These are phyloP conservation scores for Cinnamomum chago DNA, from an alignment of 164 flowering plant species.

Conservation along the genomic window DNA sequence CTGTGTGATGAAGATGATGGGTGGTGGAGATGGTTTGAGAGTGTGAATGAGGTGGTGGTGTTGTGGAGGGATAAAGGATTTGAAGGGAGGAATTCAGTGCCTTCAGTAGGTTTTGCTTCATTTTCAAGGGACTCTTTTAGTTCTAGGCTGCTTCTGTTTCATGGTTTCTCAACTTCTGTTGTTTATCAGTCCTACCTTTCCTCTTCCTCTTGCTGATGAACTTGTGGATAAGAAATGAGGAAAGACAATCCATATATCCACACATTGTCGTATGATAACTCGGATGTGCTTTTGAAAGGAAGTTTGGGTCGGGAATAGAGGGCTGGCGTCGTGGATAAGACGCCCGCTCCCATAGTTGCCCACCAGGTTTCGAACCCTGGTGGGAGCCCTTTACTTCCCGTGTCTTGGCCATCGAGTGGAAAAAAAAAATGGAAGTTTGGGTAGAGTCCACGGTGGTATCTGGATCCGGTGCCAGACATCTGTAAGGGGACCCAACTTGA, in stretches of 20 bases:
- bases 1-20: conserved; percentile 13
- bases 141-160: neutral
- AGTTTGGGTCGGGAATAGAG: no score
- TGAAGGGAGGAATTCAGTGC: conserved; percentile 16
- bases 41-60: conserved; percentile 11
- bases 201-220: neutral
- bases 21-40: conserved; percentile 7
- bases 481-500: no score
- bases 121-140: conserved; percentile 6
- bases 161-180: neutral
- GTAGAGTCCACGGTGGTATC: no score
- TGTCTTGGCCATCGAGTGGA: no score
- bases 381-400: no score
- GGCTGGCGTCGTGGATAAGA: no score
- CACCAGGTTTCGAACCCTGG: no score
- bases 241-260: neutral
- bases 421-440: no score
- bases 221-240: neutral
- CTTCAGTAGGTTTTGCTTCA: conserved; percentile 15
- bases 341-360: no score
- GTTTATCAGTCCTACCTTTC: neutral
- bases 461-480: no score
- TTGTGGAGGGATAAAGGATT: conserved; percentile 9
- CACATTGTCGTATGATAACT: no score
- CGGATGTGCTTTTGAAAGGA: no score